Evolutionary conservation across 768 basidiomycete genomes (phyloP), one percentile per base, ranked within the genome.

Genomic region (Boletus sp.): DNA sequence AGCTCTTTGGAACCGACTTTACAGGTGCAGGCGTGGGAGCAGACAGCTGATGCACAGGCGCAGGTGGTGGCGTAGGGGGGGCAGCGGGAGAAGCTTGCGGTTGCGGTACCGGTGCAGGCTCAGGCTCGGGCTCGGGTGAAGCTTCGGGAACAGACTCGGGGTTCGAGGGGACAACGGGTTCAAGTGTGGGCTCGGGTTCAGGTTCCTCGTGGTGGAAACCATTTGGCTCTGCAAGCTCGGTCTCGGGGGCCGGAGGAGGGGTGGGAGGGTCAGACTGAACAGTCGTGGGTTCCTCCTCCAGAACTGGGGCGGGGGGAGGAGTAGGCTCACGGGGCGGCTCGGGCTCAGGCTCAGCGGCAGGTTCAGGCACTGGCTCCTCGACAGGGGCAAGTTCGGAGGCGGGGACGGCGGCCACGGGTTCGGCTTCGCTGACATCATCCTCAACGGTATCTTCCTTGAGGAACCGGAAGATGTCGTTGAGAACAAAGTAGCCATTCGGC

Each of bases 391-490:
- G 64, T 23, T 76, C 77, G 29, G 73, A 65, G 40, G 63, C 64
- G 29, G 72, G 57, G 42, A 73, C 62, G 9, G 63, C 33, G 8
- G 68, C 64, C 27, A 70, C 73, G 17, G 71, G 75, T 33, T 76
- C 72, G 34, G 79, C 58, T 50, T 80, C 85, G 57, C 71, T 75
- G 67, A 69, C 80, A 43, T 89, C 90, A 52, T 91, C 93, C 60
- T 93, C 93, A 50, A 90, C 86, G 8, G 83, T 76, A 68, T 98
- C 94, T 75, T 98, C 97, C 78, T 97, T 98, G 59, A 99, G 79
- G 81, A 97, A 98, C 56, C 97, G 90, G 86, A 98, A 99, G 77
- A 98, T 98, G 77, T 99, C 97, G 75, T 99, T 99, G 74, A 99
- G 86, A 60, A 99, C 97, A 70, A 96, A 99, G 78, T 98, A 99